These are phyloP conservation scores for Tetracentron sinense DNA, from an alignment of 164 flowering plant genomes.

Conservation along the genomic window DNA sequence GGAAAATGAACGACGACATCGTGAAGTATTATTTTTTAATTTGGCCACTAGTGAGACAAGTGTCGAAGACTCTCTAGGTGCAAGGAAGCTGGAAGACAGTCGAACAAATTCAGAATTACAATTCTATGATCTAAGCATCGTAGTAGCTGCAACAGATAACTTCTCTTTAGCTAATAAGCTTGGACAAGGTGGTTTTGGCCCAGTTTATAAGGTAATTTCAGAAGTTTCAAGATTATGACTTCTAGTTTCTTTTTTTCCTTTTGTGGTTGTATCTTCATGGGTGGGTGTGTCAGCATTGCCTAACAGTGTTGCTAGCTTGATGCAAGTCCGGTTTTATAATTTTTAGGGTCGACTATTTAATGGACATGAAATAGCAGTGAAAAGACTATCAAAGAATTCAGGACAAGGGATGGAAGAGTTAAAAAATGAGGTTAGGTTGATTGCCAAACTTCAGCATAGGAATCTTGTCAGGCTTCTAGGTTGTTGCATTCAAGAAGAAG, in stretches of 20 bases:
- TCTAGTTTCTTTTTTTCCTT: not conserved
- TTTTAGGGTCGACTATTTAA: conserved; percentile 26
- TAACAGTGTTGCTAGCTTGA: not conserved
- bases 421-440: no score
- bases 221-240: not conserved
- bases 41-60: not conserved
- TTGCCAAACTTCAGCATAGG: no score
- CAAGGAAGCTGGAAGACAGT: conserved; percentile 8
- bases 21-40: not conserved
- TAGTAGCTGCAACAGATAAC: conserved; percentile 33
- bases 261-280: not conserved
- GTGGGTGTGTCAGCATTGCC: not conserved
- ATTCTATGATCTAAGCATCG: conserved; percentile 14
- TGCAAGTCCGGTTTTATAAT: not conserved
- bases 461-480: no score
- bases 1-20: not conserved
- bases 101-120: conserved; percentile 15
- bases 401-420: no score
- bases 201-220: conserved; percentile 36
- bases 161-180: conserved; percentile 37
- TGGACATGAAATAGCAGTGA: conserved; percentile 41
- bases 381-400: conserved; percentile 31
- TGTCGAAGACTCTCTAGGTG: not conserved
- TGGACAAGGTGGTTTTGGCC: conserved; percentile 56
- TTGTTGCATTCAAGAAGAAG: no score